Evolutionary conservation across 495 filamentous ascomycete species (phyloP), one percentile per base, ranked within the genome.

Genomic region (Aspergillus saccharolyticus): DNA sequence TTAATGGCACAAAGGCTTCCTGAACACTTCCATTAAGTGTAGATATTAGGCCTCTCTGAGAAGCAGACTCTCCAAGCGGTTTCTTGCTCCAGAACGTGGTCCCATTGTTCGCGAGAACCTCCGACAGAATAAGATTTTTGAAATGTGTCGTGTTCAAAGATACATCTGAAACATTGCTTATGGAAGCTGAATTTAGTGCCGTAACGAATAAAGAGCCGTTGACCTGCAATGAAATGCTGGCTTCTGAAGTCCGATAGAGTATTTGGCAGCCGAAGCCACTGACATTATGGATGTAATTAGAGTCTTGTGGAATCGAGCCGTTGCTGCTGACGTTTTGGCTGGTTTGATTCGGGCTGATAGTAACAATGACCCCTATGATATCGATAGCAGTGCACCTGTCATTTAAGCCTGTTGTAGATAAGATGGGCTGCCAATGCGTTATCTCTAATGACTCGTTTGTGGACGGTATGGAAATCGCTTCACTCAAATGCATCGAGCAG

Each of bases 251-350:
- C 47, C 28, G 20, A 15, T 50, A 50, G 16, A 50, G 3, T 30
- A 50, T 50, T 15, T 50, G 24, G 47, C 47, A 50, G 24, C 47
- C 47, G 18, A 50, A 50, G 16, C 47, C 47, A 50, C 24, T 50
- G 47, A 30, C 47, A 24, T 50, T 24, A 17, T 50, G 47, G 5
- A 16, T 17, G 17, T 30, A 50, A 17, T 30, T 24, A 17, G 47
- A 50, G 47, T 24, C 15, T 17, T 16, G 17, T 16, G 15, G 15
- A 17, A 30, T 28, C 22, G 22, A 30, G 8, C 28, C 10, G 16
- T n/a, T 16, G 6, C 47, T 24, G n/a, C 22, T 28, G 17, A 50
- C 47, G 18, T n/a, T 25, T 17, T 50, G 18, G 15, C 47, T 50
- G 47, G 47, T 28, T 30, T 24, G 24, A 10, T 50, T 50, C 3